These are phyloP conservation scores for Emericellopsis atlantica DNA, from an alignment of 2,329 filamentous ascomycete species.

Conservation along the genomic window DNA sequence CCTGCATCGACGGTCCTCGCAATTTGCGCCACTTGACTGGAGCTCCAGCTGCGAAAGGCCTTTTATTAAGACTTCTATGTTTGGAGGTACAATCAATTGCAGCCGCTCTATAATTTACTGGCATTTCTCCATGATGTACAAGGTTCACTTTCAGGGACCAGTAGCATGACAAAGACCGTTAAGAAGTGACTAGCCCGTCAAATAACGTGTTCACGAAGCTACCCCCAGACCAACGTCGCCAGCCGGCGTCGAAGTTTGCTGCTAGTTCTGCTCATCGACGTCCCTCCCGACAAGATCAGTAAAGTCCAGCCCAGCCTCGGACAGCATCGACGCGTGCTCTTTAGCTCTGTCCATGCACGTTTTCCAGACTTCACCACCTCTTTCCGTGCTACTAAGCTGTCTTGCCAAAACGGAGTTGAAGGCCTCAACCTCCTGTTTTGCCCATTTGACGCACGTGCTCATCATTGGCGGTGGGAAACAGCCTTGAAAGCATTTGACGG, in stretches of 20 bases:
- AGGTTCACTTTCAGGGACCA: no score
- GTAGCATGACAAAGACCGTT: no score
- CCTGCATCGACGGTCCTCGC: no score
- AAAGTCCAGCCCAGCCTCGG: constrained; percentile 85
- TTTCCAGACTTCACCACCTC: constrained; percentile 62
- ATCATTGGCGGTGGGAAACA: constrained; percentile 82
- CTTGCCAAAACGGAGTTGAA: constrained; percentile 76
- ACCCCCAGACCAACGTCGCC: constrained; percentile 1
- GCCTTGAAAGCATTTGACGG: constrained; percentile 73
- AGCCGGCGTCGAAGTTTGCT: neutral
- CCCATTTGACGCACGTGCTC: constrained; percentile 95
- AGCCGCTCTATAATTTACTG: no score
- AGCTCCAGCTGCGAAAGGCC: no score
- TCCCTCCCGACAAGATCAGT: constrained; percentile 62
- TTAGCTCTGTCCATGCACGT: constrained; percentile 74
- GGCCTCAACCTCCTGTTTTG: constrained; percentile 84
- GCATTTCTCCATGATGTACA: no score
- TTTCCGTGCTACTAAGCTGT: constrained; percentile 78
- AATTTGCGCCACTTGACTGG: no score
- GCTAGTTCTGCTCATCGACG: constrained; percentile 15
- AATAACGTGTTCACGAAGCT: neutral
- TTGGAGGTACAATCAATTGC: no score
- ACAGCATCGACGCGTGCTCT: constrained; percentile 67
- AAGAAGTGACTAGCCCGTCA: no score
- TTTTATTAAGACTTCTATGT: no score